These are phyloP conservation scores for Physaria fendleri DNA, from an alignment of 345 rosid species.

Conservation along the genomic window DNA sequence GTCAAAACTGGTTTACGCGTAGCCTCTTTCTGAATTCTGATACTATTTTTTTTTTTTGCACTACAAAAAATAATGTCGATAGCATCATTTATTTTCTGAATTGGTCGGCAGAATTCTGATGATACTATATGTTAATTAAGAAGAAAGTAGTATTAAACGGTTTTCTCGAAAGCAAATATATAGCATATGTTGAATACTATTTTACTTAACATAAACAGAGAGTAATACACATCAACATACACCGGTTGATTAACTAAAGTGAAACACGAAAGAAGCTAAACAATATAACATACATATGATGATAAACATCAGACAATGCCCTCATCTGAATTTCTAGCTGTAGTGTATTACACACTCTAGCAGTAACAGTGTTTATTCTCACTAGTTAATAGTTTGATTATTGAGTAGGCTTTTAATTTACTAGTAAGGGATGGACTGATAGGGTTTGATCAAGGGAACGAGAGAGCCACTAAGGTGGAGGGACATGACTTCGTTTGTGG, in stretches of 20 bases:
- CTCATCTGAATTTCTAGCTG: slow-evolving; percentile 16
- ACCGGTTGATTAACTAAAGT: slow-evolving; percentile 16
- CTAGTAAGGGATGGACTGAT: slow-evolving; percentile 38
- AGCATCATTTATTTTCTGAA: no score
- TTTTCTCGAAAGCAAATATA: no score
- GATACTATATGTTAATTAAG: no score
- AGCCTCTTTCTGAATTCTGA: background rate
- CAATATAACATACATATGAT: slow-evolving; percentile 4
- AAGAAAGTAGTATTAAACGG: no score
- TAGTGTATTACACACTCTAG: slow-evolving; percentile 14
- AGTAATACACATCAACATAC: slow-evolving; percentile 16
- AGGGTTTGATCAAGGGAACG: slow-evolving; percentile 56
- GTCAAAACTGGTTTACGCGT: background rate
- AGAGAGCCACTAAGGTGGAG: slow-evolving; percentile 69
- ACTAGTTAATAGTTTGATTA: background rate
- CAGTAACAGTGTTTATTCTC: slow-evolving; percentile 13
- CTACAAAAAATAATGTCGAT: no score
- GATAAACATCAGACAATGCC: slow-evolving; percentile 6
- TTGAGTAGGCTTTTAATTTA: background rate
- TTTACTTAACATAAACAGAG: slow-evolving; percentile 17
- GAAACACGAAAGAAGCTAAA: slow-evolving; percentile 19
- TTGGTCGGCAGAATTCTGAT: no score
- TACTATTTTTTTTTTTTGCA: no score
- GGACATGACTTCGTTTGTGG: slow-evolving; percentile 86
- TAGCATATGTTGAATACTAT: background rate